Percentiles rank a stretch among this genome's conserved stretches.
These are phyloP conservation scores for Exophiala spinifera DNA, from an alignment of 2,329 filamentous ascomycete genomes.

Conservation along the genomic window DNA sequence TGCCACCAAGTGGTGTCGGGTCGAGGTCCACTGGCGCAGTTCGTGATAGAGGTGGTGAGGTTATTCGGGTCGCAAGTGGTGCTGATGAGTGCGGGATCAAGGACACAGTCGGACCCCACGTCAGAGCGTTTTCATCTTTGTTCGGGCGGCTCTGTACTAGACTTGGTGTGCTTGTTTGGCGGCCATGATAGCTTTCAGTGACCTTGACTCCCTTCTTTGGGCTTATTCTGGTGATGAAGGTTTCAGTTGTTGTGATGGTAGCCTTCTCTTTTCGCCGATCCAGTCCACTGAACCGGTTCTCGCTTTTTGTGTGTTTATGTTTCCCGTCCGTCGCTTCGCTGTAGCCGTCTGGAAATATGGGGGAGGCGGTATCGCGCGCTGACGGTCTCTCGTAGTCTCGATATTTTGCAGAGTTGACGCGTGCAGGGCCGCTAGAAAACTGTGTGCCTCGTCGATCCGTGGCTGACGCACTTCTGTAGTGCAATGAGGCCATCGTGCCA, in stretches of 20 bases:
- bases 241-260: conserved; percentile 38
- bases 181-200: conserved; percentile 9
- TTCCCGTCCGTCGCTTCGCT: conserved; percentile 22
- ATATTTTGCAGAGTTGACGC: conserved; percentile 29
- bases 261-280: conserved; percentile 34
- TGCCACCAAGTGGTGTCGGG: conserved; percentile 63
- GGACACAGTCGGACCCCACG: conserved; percentile 78
- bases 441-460: conserved; percentile 26
- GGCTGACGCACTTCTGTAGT: conserved; percentile 30
- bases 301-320: conserved; percentile 17
- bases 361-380: conserved; percentile 22
- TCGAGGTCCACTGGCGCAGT: conserved; percentile 67
- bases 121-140: conserved; percentile 37
- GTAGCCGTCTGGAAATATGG: conserved; percentile 18
- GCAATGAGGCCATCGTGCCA: conserved; percentile 26
- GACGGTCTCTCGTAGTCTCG: conserved; percentile 24
- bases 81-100: conserved; percentile 67
- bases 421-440: conserved; percentile 19
- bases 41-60: conserved; percentile 59
- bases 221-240: conserved; percentile 49
- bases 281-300: conserved; percentile 26
- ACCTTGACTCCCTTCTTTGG: conserved; percentile 46
- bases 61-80: conserved; percentile 69
- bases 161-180: conserved; percentile 8
- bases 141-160: conserved; percentile 14